Percentiles rank a stretch among this genome's conserved stretches.
These are phyloP conservation scores for Apiotrichum brassicae DNA, from an alignment of 1,284 basidiomycete species.

Conservation along the genomic window DNA sequence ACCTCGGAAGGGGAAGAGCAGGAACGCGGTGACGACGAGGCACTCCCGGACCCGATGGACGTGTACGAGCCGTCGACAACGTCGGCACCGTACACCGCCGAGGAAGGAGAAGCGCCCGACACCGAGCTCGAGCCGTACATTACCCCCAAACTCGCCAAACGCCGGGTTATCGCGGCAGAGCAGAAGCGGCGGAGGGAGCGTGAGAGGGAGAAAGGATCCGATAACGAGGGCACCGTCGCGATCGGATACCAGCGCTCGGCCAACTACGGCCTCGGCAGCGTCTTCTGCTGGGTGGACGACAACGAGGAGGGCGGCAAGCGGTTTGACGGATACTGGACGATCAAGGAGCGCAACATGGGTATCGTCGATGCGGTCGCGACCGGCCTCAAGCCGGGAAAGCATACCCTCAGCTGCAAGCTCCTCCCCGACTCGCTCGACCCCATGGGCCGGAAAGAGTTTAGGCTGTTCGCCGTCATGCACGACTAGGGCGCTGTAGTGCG, in stretches of 20 bases:
- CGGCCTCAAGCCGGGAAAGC: constrained; percentile 25
- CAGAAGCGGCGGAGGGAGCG: neutral
- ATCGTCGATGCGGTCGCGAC: constrained; percentile 30
- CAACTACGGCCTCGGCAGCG: constrained; percentile 26
- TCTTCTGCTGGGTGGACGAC: constrained; percentile 36
- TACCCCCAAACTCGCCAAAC: too few relatives aligned
- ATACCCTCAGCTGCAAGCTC: constrained; percentile 33
- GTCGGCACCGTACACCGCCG: constrained; percentile 3
- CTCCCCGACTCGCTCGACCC: constrained; percentile 28
- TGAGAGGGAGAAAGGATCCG: neutral
- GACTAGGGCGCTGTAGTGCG: neutral
- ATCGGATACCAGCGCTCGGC: constrained; percentile 36
- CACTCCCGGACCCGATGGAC: constrained; percentile 6
- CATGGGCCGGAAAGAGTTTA: constrained; percentile 16
- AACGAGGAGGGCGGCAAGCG: constrained; percentile 12
- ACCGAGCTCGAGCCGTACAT: neutral
- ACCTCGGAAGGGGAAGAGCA: constrained; percentile 13
- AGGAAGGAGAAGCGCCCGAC: neutral
- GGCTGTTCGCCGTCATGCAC: constrained; percentile 18
- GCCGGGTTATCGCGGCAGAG: neutral
- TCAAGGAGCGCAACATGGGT: constrained; percentile 36
- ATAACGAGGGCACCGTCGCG: constrained; percentile 25
- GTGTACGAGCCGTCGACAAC: constrained; percentile 7
- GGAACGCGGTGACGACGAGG: neutral
- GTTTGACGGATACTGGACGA: constrained; percentile 35